These are phyloP conservation scores for Beta corolliflora DNA, from an alignment of 179 eudicot species.

Conservation along the genomic window DNA sequence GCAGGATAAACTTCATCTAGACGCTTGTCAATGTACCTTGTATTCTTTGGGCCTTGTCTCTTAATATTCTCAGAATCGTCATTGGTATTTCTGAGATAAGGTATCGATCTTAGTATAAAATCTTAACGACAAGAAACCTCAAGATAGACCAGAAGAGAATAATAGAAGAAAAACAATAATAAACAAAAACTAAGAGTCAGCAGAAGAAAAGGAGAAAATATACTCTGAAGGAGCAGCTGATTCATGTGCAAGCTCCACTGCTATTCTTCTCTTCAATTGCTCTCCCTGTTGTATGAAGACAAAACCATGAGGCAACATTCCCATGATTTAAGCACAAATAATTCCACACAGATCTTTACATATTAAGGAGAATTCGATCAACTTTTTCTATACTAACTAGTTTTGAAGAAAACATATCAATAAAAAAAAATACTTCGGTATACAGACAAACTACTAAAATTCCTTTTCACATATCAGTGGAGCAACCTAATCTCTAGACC, in stretches of 20 bases:
- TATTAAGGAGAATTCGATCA: neutral
- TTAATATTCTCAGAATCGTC: slow-evolving; percentile 43
- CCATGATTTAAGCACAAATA: neutral
- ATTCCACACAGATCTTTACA: neutral
- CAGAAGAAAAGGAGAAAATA: slow-evolving; percentile 18
- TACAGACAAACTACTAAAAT: neutral
- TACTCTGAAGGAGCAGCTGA: slow-evolving; percentile 56
- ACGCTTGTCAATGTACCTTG: slow-evolving; percentile 65
- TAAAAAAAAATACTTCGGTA: neutral
- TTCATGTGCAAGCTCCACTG: slow-evolving; percentile 43
- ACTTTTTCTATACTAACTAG: neutral
- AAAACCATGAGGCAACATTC: slow-evolving; percentile 3
- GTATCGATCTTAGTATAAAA: slow-evolving; percentile 15
- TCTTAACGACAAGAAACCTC: neutral
- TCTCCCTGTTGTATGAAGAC: slow-evolving; percentile 62
- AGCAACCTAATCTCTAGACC: neutral
- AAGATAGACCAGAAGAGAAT: neutral
- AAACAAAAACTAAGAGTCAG: slow-evolving; percentile 7
- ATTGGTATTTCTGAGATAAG: slow-evolving; percentile 36
- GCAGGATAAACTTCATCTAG: slow-evolving; percentile 69
- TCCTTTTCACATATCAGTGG: neutral
- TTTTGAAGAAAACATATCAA: neutral
- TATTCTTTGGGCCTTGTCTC: slow-evolving; percentile 50
- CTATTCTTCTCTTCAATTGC: slow-evolving; percentile 65
- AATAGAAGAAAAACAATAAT: neutral